Evolutionary conservation across 1,139 yeast genomes (phyloP), one percentile per base, ranked within the genome.

Genomic region (Kluyveromyces marxianus): DNA sequence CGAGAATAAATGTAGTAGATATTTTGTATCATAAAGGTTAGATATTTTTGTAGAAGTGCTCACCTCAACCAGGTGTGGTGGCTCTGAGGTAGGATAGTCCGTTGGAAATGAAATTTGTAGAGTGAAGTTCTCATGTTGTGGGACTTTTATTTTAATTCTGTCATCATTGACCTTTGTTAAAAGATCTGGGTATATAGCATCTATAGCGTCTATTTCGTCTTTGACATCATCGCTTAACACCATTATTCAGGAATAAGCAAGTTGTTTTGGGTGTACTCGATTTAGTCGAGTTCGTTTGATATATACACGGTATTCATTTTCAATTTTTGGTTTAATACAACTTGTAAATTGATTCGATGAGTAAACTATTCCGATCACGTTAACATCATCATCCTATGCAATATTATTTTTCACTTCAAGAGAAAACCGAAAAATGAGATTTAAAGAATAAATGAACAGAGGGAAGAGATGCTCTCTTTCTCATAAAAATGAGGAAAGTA

Each of bases 181-280:
- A 39, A 74, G 71, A 14, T 74, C 85, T 1, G 95, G 96, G 58
- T 79, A 90, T n/a, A 92, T 90, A 2, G 96, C 95, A 51, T 86
- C 85, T 25, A 90, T 80, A 8, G 96, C 94, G 44, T 77, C 79
- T 27, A 87, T 66, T 59, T 92, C 98, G 48, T 88, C 95, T n/a
- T 65, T 59, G 10, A 86, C 68, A 44, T 84, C 89, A 54, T 79
- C 79, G 25, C 10, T 39, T 25, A 44, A n/a, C 25, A 33, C 46
- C 46, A 44, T 43, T 38, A 32, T 32, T 32, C 8, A 32, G 21
- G 14, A 37, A 37, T 26, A 25, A 37, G 7, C 14, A 7, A 26
- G 24, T 7, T 14, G 21, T 14, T 14, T 14, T 14, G 21, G 21
- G 21, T 14, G 21, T 14, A 14, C 21, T 14, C 21, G 21, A 2